Evolutionary conservation across 2,329 filamentous ascomycete species (phyloP).

Genomic region (Aureobasidium sp.): DNA sequence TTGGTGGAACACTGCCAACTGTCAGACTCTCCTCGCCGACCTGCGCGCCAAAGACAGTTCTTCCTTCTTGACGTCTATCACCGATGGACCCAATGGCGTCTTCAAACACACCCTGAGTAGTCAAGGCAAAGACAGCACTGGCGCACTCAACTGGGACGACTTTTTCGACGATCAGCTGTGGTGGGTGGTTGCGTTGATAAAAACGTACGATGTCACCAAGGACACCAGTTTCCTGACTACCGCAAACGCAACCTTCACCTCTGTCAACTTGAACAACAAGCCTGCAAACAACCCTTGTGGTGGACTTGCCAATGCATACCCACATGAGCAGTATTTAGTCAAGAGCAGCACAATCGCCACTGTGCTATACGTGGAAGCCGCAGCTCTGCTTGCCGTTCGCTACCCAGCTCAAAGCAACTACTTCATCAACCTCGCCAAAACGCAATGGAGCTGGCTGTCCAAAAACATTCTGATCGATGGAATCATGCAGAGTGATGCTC

Average conservation of each 20-base stretch:
- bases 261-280: slow-evolving; percentile 38
- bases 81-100: slow-evolving; percentile 11
- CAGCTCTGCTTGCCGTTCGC: slow-evolving; percentile 50
- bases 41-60: slow-evolving; percentile 14
- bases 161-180: slow-evolving; percentile 50
- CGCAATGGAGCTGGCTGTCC: slow-evolving; percentile 47
- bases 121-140: slow-evolving; percentile 5
- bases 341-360: slow-evolving; percentile 52
- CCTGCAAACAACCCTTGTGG: slow-evolving; percentile 35
- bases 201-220: slow-evolving; percentile 47
- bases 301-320: slow-evolving; percentile 38
- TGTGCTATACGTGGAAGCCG: slow-evolving; percentile 49
- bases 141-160: slow-evolving; percentile 22
- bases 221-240: slow-evolving; percentile 27
- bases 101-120: slow-evolving; percentile 5
- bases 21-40: slow-evolving; percentile 15
- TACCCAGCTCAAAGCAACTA: slow-evolving; percentile 29
- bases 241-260: slow-evolving; percentile 37
- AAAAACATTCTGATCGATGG: slow-evolving; percentile 50
- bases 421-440: slow-evolving; percentile 42
- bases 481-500: slow-evolving; percentile 24
- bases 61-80: slow-evolving; percentile 8
- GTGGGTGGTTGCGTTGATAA: slow-evolving; percentile 50
- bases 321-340: slow-evolving; percentile 35
- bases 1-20: slow-evolving; percentile 18